These are phyloP conservation scores for Mucor indicus DNA, from an alignment of 371 early-diverging fungal species.

Conservation along the genomic window DNA sequence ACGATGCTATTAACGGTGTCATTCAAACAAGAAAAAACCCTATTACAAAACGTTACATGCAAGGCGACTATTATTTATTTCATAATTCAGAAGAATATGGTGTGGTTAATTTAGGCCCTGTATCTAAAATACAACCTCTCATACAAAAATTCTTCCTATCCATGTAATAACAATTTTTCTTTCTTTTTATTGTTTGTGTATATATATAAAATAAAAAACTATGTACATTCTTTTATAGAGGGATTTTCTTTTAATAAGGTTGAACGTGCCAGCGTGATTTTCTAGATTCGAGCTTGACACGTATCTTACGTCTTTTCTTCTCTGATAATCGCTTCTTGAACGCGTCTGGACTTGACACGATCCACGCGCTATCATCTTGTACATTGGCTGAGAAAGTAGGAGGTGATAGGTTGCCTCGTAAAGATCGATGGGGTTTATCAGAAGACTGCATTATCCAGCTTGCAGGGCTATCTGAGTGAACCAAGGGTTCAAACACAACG, in stretches of 20 bases:
- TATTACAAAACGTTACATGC: slow-evolving; percentile 1
- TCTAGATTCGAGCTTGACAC: slow-evolving; percentile 3
- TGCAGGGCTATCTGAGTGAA: slow-evolving; percentile 6
- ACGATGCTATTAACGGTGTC: slow-evolving; percentile 14
- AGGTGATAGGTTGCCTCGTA: slow-evolving; percentile 38
- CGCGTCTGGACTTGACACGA: not conserved
- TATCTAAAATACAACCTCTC: slow-evolving; percentile 10
- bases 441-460: slow-evolving; percentile 22
- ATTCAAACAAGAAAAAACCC: not conserved
- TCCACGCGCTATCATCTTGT: slow-evolving; percentile 24
- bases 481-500: not conserved
- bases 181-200: not conserved
- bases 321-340: not conserved
- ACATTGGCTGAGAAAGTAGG: slow-evolving; percentile 28
- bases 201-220: too few relatives aligned
- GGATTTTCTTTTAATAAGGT: not conserved
- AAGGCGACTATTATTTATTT: slow-evolving; percentile 5
- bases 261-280: slow-evolving; percentile 1
- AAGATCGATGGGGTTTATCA: slow-evolving; percentile 15
- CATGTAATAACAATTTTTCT: too few relatives aligned
- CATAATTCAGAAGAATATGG: slow-evolving; percentile 1
- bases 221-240: not conserved
- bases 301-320: slow-evolving; percentile 2
- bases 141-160: slow-evolving; percentile 14
- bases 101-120: slow-evolving; percentile 9